A percentile compares a stretch with the other conserved stretches of the same genome.
These are phyloP conservation scores for Pinus albicaulis DNA, from an alignment of 75 land plant genomes.

Conservation along the genomic window DNA sequence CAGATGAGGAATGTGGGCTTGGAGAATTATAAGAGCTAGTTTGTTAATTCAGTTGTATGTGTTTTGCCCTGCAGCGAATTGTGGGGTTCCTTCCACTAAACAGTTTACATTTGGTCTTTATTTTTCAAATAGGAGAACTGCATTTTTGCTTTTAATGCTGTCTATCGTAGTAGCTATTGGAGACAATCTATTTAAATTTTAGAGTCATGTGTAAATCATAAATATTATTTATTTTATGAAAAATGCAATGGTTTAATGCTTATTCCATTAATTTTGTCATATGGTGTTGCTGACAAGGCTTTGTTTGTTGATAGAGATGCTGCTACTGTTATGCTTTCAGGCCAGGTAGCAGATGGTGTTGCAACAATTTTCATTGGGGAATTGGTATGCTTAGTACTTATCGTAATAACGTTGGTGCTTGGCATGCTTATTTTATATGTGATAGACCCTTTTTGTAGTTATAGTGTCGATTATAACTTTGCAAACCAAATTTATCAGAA, in stretches of 20 bases:
- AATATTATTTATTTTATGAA: not conserved
- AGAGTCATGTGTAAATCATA: not conserved
- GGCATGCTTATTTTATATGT: not conserved
- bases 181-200: not conserved
- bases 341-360: slow-evolving; percentile 88
- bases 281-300: not conserved
- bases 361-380: slow-evolving; percentile 81
- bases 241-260: not conserved
- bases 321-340: slow-evolving; percentile 88
- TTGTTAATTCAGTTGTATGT: too few species aligned
- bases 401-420: slow-evolving; percentile 1
- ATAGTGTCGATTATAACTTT: not conserved
- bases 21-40: not conserved
- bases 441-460: not conserved
- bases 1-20: not conserved
- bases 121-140: not conserved
- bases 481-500: too few species aligned
- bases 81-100: not conserved
- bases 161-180: too few species aligned
- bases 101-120: not conserved
- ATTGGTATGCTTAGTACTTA: slow-evolving; percentile 46
- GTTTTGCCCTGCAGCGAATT: not conserved
- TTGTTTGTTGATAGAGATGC: slow-evolving; percentile 52
- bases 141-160: too few species aligned
- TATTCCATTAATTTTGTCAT: slow-evolving; percentile 3